Percentiles rank a stretch among this genome's conserved stretches.
Conservation (phyloP, 768 basidiomycete genomes). For the Xerocomellus intermedius region DNA sequence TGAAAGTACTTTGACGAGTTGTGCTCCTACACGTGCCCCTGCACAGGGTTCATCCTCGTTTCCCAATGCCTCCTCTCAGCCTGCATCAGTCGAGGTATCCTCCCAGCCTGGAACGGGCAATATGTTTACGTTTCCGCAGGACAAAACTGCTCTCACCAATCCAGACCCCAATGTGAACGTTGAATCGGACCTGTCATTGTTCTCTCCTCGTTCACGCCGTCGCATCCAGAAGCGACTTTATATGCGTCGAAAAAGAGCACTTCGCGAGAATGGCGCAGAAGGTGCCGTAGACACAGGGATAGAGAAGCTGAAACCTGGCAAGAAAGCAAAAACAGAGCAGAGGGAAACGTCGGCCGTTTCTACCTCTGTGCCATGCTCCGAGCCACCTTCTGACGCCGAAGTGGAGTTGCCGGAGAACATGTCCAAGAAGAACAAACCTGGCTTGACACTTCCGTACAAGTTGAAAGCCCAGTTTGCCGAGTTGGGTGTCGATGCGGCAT, state of each 20-base stretch:
- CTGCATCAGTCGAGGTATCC: not conserved
- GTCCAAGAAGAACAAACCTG: slow-evolving; percentile 27
- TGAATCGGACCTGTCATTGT: slow-evolving; percentile 21
- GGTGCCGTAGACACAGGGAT: not conserved
- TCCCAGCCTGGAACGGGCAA: not conserved
- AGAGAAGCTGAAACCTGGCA: slow-evolving; percentile 41
- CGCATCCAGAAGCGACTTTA: slow-evolving; percentile 62
- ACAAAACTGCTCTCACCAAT: not conserved
- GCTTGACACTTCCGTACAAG: slow-evolving; percentile 46
- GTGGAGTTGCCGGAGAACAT: slow-evolving; percentile 6
- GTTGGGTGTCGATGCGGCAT: slow-evolving; percentile 44
- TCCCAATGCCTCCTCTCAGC: not conserved
- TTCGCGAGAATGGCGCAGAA: slow-evolving; percentile 33
- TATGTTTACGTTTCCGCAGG: not conserved
- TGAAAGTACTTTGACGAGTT: not conserved
- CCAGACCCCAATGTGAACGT: not conserved
- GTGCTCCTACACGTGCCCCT: not conserved
- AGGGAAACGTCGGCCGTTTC: slow-evolving; percentile 6
- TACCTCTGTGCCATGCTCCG: slow-evolving; percentile 4
- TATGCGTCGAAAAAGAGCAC: slow-evolving; percentile 71
- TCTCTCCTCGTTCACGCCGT: slow-evolving; percentile 51
- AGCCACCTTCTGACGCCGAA: slow-evolving; percentile 10
- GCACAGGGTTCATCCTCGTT: not conserved
- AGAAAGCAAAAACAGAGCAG: slow-evolving; percentile 10
- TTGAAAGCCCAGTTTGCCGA: slow-evolving; percentile 41